Evolutionary conservation across 2,329 filamentous ascomycete species (phyloP), one percentile per base, ranked within the genome.

Genomic region (Colletotrichum lindemuthianum): DNA sequence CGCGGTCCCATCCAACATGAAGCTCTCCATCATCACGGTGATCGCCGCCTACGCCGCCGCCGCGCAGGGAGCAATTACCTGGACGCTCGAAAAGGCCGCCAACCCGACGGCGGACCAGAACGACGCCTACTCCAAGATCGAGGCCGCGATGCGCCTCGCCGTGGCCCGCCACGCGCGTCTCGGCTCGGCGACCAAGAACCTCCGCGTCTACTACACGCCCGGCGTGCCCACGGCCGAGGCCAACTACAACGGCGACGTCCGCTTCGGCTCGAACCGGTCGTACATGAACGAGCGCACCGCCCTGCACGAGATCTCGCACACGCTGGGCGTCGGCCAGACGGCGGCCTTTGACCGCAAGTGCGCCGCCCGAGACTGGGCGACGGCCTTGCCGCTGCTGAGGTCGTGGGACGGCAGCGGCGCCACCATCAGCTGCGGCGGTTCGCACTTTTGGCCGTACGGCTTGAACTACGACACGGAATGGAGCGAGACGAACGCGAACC

Each of bases 211-310:
- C 49, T 83, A 83, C 70, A 70, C 73, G 8, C 79, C 81, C 4
- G 74, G 79, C 10, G 80, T 83, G 4, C 74, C 76, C 7, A 83
- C 81, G 0, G 81, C 81, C 24, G 81, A 83, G 67, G 80, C 75
- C n/a, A 82, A 72, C 74, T 81, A 76, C 73, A 81, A 79, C 69
- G 81, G 81, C 47, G 77, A 81, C 70, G 72, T 83, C 15, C 77
- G 81, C 13, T 83, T 83, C 70, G 81, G 81, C 7, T 73, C 75
- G 8, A 74, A 82, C 73, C 70, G 81, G 6, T 68, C 77, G 2
- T 83, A 81, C 74, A 83, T 83, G 81, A 82, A 70, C 47, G 79
- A 83, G 71, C 79, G 81, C 11, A 82, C 80, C 2, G 80, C 81
- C 4, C 73, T 83, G 69, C 81, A 83, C 69, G 81, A 83, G 74